Evolutionary conservation across 257 asterid genomes (phyloP).

Genomic region (Verbascum thapsus): DNA sequence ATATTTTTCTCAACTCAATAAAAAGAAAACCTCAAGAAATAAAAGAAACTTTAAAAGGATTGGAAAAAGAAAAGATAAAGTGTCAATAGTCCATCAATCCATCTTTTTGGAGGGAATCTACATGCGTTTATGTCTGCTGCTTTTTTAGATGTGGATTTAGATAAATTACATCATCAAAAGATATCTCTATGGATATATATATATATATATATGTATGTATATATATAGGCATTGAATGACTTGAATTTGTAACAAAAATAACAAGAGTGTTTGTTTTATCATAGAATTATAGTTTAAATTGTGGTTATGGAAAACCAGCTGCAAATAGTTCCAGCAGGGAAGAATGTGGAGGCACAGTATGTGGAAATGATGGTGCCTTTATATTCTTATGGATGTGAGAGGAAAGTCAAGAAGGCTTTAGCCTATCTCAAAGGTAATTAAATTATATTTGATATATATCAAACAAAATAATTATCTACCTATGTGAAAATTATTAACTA

Average conservation of each 20-base stretch:
- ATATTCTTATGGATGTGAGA: conserved; percentile 85
- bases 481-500: too few species aligned
- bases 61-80: conserved; percentile 25
- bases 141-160: conserved; percentile 6
- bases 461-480: too few species aligned
- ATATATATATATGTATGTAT: neutral
- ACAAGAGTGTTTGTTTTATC: neutral
- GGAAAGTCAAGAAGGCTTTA: conserved; percentile 71
- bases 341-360: conserved; percentile 78
- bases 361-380: conserved; percentile 95
- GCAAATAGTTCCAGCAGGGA: conserved; percentile 59
- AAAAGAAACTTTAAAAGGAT: conserved; percentile 21
- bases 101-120: conserved; percentile 40
- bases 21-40: neutral
- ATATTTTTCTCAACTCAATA: conserved; percentile 11
- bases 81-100: conserved; percentile 25
- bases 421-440: conserved; percentile 75
- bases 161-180: conserved; percentile 19
- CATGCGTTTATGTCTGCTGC: conserved; percentile 36
- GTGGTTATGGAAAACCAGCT: conserved; percentile 42
- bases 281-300: neutral
- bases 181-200: neutral
- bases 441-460: too few species aligned
- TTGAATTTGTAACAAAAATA: neutral
- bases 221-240: neutral